A percentile compares a stretch with the other conserved stretches of the same genome.
Evolutionary conservation across 1,139 yeast species (phyloP).

Genomic region (Blastobotrys ciferrii): DNA sequence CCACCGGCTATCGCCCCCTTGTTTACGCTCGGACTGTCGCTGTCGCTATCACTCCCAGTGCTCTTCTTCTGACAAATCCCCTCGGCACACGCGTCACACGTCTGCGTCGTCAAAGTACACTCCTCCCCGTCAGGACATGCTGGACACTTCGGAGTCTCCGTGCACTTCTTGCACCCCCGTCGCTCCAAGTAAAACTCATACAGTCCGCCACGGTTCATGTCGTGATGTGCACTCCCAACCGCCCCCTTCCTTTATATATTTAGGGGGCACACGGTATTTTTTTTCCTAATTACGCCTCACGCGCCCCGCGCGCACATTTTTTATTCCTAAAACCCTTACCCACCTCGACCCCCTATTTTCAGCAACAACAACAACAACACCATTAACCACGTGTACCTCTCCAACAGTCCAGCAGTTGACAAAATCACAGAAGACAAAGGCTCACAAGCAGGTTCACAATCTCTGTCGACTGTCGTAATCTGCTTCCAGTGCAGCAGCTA

Average conservation of each 20-base stretch:
- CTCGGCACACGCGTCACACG: conserved; percentile 33
- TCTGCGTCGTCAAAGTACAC: conserved; percentile 33
- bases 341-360: no score
- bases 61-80: conserved; percentile 24
- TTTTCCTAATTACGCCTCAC: conserved; percentile 6
- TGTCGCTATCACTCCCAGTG: conserved; percentile 9
- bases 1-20: conserved; percentile 42
- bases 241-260: neutral
- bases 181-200: conserved; percentile 1
- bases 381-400: no score
- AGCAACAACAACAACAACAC: no score
- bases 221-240: neutral
- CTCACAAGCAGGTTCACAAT: no score
- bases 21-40: conserved; percentile 15
- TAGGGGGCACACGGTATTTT: neutral
- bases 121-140: conserved; percentile 28
- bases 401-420: neutral
- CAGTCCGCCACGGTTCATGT: conserved; percentile 4
- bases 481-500: no score
- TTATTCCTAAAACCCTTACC: no score
- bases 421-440: no score
- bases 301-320: conserved; percentile 6
- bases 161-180: conserved; percentile 26
- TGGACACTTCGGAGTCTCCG: conserved; percentile 29
- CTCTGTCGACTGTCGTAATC: no score